phyloP scores from a whole-genome alignment of 1,139 yeast species.

The Geotrichum australiense region DNA sequence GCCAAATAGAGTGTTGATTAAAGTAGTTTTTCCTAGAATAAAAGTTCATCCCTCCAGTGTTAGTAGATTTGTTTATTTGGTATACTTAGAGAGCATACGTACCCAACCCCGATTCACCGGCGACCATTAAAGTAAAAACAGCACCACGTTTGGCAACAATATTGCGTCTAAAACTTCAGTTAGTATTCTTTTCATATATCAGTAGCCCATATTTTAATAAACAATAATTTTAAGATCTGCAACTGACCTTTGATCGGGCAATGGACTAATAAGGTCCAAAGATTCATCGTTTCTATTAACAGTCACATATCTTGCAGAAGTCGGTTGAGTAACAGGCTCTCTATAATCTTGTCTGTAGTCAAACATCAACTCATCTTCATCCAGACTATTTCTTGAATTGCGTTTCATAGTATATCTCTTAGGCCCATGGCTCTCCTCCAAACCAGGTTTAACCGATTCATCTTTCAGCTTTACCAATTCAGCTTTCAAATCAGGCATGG shows the following conservation, averaged over 20 bases:
- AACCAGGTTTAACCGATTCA: neutral
- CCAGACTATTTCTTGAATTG: neutral
- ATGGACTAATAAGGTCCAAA: constrained; percentile 46
- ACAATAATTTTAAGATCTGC: neutral
- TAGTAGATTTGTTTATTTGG: too few relatives aligned
- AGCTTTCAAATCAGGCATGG: neutral
- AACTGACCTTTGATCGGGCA: constrained; percentile 77
- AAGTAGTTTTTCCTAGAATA: constrained; percentile 54
- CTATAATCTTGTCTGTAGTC: constrained; percentile 4
- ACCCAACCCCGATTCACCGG: constrained; percentile 89
- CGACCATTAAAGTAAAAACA: constrained; percentile 82
- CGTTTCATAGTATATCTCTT: neutral
- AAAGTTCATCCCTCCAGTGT: too few relatives aligned
- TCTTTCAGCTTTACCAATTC: neutral
- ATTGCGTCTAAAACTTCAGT: constrained; percentile 55
- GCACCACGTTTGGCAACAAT: constrained; percentile 76
- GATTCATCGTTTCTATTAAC: constrained; percentile 1
- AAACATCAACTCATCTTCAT: constrained; percentile 2
- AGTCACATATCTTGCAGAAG: constrained; percentile 10
- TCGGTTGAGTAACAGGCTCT: neutral
- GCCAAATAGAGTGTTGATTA: constrained; percentile 68
- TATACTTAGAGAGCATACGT: neutral
- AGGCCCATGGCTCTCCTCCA: neutral
- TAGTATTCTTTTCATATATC: neutral
- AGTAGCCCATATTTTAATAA: constrained; percentile 11